Percentiles rank a stretch among this genome's conserved stretches.
Evolutionary conservation across 2,329 filamentous ascomycete species (phyloP).

Genomic region (Fusarium torreyae): DNA sequence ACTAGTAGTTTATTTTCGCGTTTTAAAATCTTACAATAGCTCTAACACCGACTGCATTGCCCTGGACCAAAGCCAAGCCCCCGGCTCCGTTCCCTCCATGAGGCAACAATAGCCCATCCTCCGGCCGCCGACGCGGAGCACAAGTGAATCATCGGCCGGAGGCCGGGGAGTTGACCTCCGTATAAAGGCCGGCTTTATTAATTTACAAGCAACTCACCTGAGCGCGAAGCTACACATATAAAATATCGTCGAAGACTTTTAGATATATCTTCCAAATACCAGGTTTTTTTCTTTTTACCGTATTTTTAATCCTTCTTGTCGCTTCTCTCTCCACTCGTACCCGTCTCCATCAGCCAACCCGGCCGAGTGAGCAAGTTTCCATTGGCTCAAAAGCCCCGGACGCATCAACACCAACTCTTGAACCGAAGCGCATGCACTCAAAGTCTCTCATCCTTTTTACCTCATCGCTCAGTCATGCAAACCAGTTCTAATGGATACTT

Average conservation of each 20-base stretch:
- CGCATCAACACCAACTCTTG: constrained; percentile 45
- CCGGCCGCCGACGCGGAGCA: constrained; percentile 39
- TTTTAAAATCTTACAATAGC: neutral
- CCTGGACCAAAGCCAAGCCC: constrained; percentile 20
- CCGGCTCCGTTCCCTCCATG: constrained; percentile 31
- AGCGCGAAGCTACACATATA: neutral
- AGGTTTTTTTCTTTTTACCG: constrained; percentile 1
- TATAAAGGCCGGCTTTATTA: constrained; percentile 16
- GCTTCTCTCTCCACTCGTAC: constrained; percentile 32
- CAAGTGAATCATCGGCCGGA: constrained; percentile 26
- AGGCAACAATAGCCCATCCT: constrained; percentile 12
- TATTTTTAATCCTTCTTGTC: constrained; percentile 15
- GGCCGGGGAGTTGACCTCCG: constrained; percentile 29
- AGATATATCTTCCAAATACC: neutral
- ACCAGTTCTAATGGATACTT: neutral
- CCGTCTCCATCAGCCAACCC: constrained; percentile 48
- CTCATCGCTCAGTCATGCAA: constrained; percentile 9
- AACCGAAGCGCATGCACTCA: constrained; percentile 35
- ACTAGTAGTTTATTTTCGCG: neutral
- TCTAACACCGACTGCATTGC: neutral
- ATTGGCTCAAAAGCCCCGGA: constrained; percentile 54
- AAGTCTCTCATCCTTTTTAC: constrained; percentile 24
- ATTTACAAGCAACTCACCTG: constrained; percentile 6
- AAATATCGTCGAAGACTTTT: neutral
- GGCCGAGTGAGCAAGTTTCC: constrained; percentile 62